Percentiles rank a stretch among this genome's conserved stretches.
Conservation (phyloP, 179 eudicot genomes). For the Corrigiola litoralis region DNA sequence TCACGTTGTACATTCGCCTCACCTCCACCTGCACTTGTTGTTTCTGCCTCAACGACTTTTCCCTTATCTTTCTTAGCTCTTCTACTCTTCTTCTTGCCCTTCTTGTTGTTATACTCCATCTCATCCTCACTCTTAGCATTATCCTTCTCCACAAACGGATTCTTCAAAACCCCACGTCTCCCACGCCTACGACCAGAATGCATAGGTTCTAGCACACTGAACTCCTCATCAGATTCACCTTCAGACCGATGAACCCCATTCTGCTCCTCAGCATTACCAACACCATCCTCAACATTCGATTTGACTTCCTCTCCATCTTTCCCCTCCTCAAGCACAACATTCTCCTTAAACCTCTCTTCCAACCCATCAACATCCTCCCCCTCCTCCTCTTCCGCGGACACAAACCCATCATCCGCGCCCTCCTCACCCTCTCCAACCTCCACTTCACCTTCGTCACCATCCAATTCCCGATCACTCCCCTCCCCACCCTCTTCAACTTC, state of each 20-base stretch:
- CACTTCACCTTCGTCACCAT: conserved; percentile 3
- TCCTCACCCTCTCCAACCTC: conserved; percentile 16
- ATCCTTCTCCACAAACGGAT: conserved; percentile 15
- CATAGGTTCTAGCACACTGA: conserved; percentile 64
- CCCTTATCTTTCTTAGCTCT: conserved; percentile 55
- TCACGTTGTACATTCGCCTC: conserved; percentile 16
- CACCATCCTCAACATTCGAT: conserved; percentile 30
- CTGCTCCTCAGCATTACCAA: conserved; percentile 23
- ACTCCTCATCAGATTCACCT: conserved; percentile 48
- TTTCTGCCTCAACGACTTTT: conserved; percentile 37
- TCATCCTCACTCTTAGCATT: conserved; percentile 32
- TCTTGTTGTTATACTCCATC: conserved; percentile 50
- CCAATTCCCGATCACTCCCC: conserved; percentile 21
- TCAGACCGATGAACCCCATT: conserved; percentile 19
- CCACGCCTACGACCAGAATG: conserved; percentile 46
- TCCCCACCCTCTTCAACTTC: conserved; percentile 23
- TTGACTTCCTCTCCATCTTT: not conserved
- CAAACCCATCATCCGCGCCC: conserved; percentile 21
- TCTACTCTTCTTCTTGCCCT: conserved; percentile 58
- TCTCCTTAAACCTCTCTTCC: conserved; percentile 36
- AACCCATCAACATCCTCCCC: conserved; percentile 17
- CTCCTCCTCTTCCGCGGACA: conserved; percentile 35
- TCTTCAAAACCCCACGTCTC: conserved; percentile 24
- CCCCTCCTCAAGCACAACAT: conserved; percentile 29
- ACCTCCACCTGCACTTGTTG: conserved; percentile 20